Evolutionary conservation across 2,329 filamentous ascomycete species (phyloP), one percentile per base, ranked within the genome.

Genomic region (Zymoseptoria pseudotritici): DNA sequence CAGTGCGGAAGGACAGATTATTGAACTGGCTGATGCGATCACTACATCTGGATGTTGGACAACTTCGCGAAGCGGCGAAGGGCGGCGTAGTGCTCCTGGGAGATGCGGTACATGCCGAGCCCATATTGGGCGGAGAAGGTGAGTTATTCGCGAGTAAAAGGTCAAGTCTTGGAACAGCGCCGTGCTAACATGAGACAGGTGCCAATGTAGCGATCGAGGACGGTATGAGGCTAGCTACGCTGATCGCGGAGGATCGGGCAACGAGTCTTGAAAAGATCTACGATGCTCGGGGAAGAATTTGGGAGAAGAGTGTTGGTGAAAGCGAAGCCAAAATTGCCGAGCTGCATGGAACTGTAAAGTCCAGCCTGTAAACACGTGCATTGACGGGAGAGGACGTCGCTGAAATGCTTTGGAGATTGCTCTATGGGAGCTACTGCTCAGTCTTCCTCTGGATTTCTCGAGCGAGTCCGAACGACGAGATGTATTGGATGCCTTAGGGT

Each of bases 11-110:
- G 2, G 76, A 77, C 46, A 65, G 74, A 10, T 57, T 75, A 3
- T 58, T 77, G 51, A 72, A 76, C 54, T 78, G 76, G 75, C 64
- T 78, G 13, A 78, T 78, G 76, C 71, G 76, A 11, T 73, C 66
- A 2, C 53, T 69, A 2, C 61, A 67, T 1, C 58, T 70, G 1
- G 50, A 65, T 0, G 55, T 61, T 7, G 19, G 55, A 17, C 65
- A 72, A 0, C 61, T 75, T 6, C 56, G 68, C 20, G 54, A 63
- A 4, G 56, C 72, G 0, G 67, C 67, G 1, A 62, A 65, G 8
- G 62, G 65, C 13, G 67, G 69, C 20, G 63, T 74, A 4, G 60
- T 72, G 3, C 56, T 76, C n/a, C 55, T 77, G 4, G 76, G 76
- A 8, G 76, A 78, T 61, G 70, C 76, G 7, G 69, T 69, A 2